Base-by-base conservation (phyloP, 441 rosid genomes). In the Bocquillonia castaneifolia region DNA sequence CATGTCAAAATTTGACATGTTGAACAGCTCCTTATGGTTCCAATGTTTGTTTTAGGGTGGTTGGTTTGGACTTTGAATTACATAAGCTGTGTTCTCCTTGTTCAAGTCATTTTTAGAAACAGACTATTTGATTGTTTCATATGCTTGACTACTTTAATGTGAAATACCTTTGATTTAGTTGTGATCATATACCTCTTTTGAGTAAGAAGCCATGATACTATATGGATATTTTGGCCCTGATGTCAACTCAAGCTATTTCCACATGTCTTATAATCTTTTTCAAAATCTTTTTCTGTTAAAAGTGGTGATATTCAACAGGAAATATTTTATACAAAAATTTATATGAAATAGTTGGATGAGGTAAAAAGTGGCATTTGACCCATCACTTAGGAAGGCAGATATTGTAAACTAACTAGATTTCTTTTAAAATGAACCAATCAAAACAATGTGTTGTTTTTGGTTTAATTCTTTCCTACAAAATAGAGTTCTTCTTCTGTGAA, bases 1-100 rank as follows among this genome's bases (percentile, higher is more conserved):
- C 51, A 22, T 22, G 54, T 70, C 29, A 50, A 37, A 17, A 26
- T 55, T 66, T 18, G 18, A 52, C 28, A 66, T 51, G 60, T 53
- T 26, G 28, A 31, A 37, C 68, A 23, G 39, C 48, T 5, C 31
- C 0, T 22, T 31, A 14, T 31, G 32, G 12, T 9, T 28, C 34
- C 10, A 36, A 0, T 63, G 32, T 42, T 32, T 6, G 20, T 51
- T 42, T 40, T 40, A 31, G 14, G 23, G 18, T 44, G 13, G 5
- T 7, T 17, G 47, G 17, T 42, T 60, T 23, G 13, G 44, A 32
- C 40, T 56, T 20, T 47, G 18, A 34, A 40, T 42, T 51, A 39
- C 20, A 36, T 39, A 29, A 40, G 62, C 23, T 28, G 8, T 36
- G 39, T 10, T 53, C 9, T 69, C 59, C 52, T 40, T 51, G 34